Conservation (phyloP, 768 basidiomycete genomes). For the Phylloporus sp. region DNA sequence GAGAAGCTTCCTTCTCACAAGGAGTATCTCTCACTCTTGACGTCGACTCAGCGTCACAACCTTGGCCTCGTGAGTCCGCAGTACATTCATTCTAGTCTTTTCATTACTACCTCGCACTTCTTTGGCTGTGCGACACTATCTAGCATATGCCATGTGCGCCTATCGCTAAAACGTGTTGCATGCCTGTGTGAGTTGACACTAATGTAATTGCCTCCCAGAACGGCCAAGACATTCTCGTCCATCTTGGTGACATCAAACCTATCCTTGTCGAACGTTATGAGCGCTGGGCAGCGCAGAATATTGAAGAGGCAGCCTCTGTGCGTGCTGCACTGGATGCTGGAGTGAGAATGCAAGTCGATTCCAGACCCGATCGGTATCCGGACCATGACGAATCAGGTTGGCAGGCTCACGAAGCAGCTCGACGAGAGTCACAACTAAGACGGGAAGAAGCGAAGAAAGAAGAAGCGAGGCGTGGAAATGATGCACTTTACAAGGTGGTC, state of each 20-base stretch:
- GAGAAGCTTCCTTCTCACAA: conserved; percentile 74
- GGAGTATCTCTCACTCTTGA: conserved; percentile 58
- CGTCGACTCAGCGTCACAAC: conserved; percentile 56
- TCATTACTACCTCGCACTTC: conserved; percentile 2
- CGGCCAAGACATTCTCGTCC: conserved; percentile 69
- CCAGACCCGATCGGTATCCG: conserved; percentile 22
- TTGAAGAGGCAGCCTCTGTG: conserved; percentile 31
- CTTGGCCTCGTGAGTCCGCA: conserved; percentile 60
- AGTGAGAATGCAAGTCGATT: conserved; percentile 21
- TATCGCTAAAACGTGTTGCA: not conserved
- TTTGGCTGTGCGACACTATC: not conserved
- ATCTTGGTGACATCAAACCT: conserved; percentile 62
- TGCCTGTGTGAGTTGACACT: conserved; percentile 9
- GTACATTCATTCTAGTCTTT: not conserved
- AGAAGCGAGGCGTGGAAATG: conserved; percentile 31
- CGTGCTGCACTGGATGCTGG: conserved; percentile 21
- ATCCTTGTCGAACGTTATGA: conserved; percentile 61
- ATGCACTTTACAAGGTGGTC: conserved; percentile 32
- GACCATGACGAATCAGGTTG: conserved; percentile 32
- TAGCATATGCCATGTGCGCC: not conserved
- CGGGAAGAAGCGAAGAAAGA: conserved; percentile 36
- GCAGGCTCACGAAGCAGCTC: conserved; percentile 30
- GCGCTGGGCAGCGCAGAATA: conserved; percentile 48
- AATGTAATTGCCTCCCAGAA: conserved; percentile 43
- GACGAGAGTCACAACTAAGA: conserved; percentile 28